Base-by-base conservation (phyloP, 2,329 filamentous ascomycete species). In the Microsporum ferrugineum region DNA sequence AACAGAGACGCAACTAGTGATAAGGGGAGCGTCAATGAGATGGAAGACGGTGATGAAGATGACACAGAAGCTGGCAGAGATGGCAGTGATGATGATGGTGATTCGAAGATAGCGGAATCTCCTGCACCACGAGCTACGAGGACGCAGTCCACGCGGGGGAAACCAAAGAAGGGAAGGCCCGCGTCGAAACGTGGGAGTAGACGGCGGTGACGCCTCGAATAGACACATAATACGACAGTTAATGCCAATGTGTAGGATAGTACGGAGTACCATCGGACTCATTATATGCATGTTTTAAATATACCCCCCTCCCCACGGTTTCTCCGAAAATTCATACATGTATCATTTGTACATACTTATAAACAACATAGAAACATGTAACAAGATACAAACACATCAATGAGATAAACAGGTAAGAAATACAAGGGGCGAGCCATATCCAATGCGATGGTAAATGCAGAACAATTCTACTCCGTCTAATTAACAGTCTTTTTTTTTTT, bases 41-140 rank as follows among this genome's bases (percentile, higher is more conserved):
- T 76, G 2, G 73, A 69, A 3, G 73, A 75, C 14, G 72, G 72
- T 8, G 74, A 75, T 57, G 75, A 75, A 6, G 74, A 73, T 34
- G 73, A 74, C 49, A 71, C 66, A 12, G 75, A 76, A 51, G 70
- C 53, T 1, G 71, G 65, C 3, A 72, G 72, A 27, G 71, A 72
- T 4, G 70, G 72, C 7, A 73, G 71, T 38, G 74, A 75, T 38
- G 70, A 61, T 4, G 75, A 74, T 1, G 74, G 75, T 17, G 73
- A 72, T 17, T 69, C 65, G 36, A 71, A 71, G 31, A 68, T 70
- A 27, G 70, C 69, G 7, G 72, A 75, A 2, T 77, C 73, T 57
- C 70, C 67, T 23, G 68, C 67, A 5, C 65, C 69, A 23, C 69
- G 72, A 58, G 72, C 70, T 57, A 75, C 73, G 14, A 68, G 74